Base-by-base conservation (phyloP, 192 early-diverging fungal genomes). In the Backusella liffmaniae region DNA sequence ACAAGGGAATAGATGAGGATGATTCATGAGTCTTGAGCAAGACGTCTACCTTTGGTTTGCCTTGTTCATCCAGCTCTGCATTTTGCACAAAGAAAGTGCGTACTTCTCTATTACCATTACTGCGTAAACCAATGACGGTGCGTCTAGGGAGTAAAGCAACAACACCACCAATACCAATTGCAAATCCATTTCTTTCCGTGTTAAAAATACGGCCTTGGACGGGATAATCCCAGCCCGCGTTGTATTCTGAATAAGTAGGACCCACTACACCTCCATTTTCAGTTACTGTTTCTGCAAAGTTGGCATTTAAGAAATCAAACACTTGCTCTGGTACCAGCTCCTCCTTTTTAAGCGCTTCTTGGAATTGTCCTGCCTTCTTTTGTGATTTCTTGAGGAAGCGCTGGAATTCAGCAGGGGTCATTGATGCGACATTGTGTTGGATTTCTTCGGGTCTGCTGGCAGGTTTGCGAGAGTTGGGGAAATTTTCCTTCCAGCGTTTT, bases 401-500 rank as follows among this genome's bases (percentile, higher is more conserved):
- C 68, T 88, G 77, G 84, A 91, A 94, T 79, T 93, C 82, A 13
- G 73, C 59, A 12, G 83, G 82, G 9, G 87, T 82, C 90, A 94
- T 88, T 44, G 72, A 29, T 10, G 82, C 83, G 18, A 94, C 74
- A 82, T 90, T 91, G 62, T 85, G 84, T 76, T 81, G 35, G 6
- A 39, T 26, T 21, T 74, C 65, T 68, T 84, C 78, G 51, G 80
- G 79, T 21, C 82, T 83, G 51, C 84, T 82, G 39, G 78, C 51
- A 5, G 90, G 90, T 30, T 84, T 83, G 13, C 16, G 41, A 26
- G 90, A 92, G 37, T 82, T 80, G 12, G 86, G 87, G 72, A 93
- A 94, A 76, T 91, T 91, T 66, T 94, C 91, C 75, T 91, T 93
- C 92, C 92, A 94, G 29, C 88, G 75, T 73, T 85, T 85, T 15